Conservation (phyloP, 805 yeast genomes). For the Metschnikowia dekortorum region DNA sequence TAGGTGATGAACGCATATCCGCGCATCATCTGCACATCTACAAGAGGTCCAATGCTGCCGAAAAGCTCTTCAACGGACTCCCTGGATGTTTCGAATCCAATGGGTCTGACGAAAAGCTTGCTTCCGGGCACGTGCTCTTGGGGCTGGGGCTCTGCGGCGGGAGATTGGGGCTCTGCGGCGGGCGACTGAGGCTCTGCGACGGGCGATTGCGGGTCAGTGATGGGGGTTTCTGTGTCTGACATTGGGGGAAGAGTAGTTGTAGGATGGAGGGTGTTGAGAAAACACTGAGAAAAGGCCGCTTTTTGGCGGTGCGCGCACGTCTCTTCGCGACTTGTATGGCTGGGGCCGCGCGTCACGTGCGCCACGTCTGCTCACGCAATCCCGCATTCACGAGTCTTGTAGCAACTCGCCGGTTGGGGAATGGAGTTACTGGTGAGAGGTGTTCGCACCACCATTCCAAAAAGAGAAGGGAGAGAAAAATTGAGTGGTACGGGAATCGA, state of each 20-base stretch:
- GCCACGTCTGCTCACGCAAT: too few species aligned
- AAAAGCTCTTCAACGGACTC: conserved; percentile 69
- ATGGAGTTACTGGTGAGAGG: too few species aligned
- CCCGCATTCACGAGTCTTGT: too few species aligned
- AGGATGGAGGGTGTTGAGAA: not conserved
- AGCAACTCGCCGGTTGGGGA: too few species aligned
- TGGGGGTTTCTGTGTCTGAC: conserved; percentile 9
- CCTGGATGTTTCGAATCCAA: conserved; percentile 45
- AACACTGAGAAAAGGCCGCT: not conserved
- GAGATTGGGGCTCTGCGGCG: not conserved
- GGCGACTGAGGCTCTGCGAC: conserved; percentile 2
- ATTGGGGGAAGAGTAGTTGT: not conserved
- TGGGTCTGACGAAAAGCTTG: conserved; percentile 56
- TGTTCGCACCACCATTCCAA: not conserved
- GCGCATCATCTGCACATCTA: conserved; percentile 65
- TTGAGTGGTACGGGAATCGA: conserved; percentile 17
- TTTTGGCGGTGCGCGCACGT: conserved; percentile 8
- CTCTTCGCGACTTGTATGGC: not conserved
- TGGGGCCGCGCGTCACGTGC: too few species aligned
- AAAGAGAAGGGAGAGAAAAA: not conserved
- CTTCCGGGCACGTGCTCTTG: not conserved
- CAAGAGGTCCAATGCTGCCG: conserved; percentile 59
- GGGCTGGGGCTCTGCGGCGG: not conserved
- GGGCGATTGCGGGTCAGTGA: conserved; percentile 5
- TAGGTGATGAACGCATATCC: conserved; percentile 91